phyloP scores from a whole-genome alignment of 2,329 filamentous ascomycete species.

The Aspergillus vadensis region DNA sequence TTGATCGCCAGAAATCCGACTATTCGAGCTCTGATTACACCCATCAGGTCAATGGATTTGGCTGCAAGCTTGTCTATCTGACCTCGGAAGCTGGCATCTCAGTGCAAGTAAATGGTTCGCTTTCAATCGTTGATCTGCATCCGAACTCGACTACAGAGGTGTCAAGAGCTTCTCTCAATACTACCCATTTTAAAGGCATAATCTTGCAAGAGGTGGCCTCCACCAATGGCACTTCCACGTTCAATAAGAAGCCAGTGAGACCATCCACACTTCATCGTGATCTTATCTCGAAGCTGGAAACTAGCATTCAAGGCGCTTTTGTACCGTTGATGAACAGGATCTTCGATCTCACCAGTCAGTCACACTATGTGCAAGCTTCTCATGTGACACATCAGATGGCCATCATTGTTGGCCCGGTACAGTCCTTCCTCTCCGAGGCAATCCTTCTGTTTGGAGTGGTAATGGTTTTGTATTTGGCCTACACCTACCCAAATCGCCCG shows the following conservation, averaged over 20 bases:
- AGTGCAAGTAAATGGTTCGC: slow-evolving; percentile 7
- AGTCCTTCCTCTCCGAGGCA: not conserved
- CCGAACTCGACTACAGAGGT: not conserved
- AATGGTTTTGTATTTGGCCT: slow-evolving; percentile 3
- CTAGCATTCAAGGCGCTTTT: not conserved
- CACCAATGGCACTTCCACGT: not conserved
- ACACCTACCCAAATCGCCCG: slow-evolving; percentile 6
- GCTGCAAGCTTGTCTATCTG: slow-evolving; percentile 8
- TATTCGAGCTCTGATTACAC: not conserved
- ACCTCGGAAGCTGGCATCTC: slow-evolving; percentile 2
- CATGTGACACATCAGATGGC: slow-evolving; percentile 8
- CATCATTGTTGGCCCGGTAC: slow-evolving; percentile 1
- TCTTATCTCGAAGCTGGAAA: slow-evolving; percentile 3
- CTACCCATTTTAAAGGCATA: slow-evolving; percentile 4
- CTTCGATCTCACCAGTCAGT: slow-evolving; percentile 4
- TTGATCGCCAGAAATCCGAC: not conserved
- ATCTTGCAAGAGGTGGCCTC: slow-evolving; percentile 1
- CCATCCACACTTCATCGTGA: not conserved
- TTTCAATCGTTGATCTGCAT: not conserved
- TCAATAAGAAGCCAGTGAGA: not conserved
- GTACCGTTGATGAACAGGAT: slow-evolving; percentile 12
- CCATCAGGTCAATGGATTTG: slow-evolving; percentile 7
- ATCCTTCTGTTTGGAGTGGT: slow-evolving; percentile 5
- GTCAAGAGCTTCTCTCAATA: not conserved
- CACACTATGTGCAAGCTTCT: slow-evolving; percentile 3